These are phyloP conservation scores for Capsicum baccatum DNA, from an alignment of 257 asterid genomes.

Conservation along the genomic window DNA sequence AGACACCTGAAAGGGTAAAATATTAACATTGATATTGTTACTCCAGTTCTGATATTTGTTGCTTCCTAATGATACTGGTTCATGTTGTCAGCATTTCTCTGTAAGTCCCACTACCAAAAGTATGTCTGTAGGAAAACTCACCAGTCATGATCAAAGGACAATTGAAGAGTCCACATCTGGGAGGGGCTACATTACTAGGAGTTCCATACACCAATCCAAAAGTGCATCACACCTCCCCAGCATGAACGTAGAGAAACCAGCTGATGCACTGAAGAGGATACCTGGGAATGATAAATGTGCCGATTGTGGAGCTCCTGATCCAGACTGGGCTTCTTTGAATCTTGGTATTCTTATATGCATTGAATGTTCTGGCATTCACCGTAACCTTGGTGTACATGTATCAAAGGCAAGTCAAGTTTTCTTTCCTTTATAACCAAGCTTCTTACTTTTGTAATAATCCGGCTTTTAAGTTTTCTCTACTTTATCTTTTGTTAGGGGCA, in stretches of 20 bases:
- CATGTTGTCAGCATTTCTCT: constrained; percentile 51
- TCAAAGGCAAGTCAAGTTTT: constrained; percentile 69
- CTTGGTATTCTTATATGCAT: constrained; percentile 85
- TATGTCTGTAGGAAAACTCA: constrained; percentile 53
- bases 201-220: constrained; percentile 59
- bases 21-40: neutral
- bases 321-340: constrained; percentile 97
- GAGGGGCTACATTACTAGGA: constrained; percentile 53
- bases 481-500: neutral
- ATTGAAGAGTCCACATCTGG: constrained; percentile 48
- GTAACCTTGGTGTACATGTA: constrained; percentile 91
- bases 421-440: constrained; percentile 17
- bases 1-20: constrained; percentile 71
- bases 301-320: constrained; percentile 91
- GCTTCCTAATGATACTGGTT: constrained; percentile 25
- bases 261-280: constrained; percentile 63
- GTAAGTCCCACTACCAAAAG: constrained; percentile 57
- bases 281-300: constrained; percentile 96
- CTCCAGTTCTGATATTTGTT: constrained; percentile 9
- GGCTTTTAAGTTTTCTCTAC: neutral
- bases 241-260: constrained; percentile 58
- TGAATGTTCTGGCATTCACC: constrained; percentile 92
- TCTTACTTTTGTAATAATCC: constrained; percentile 15
- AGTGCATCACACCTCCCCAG: constrained; percentile 50
- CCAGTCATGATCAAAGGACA: constrained; percentile 50